Conservation (phyloP, 176 grass and related monocot species). For the Oryza meyeriana region DNA sequence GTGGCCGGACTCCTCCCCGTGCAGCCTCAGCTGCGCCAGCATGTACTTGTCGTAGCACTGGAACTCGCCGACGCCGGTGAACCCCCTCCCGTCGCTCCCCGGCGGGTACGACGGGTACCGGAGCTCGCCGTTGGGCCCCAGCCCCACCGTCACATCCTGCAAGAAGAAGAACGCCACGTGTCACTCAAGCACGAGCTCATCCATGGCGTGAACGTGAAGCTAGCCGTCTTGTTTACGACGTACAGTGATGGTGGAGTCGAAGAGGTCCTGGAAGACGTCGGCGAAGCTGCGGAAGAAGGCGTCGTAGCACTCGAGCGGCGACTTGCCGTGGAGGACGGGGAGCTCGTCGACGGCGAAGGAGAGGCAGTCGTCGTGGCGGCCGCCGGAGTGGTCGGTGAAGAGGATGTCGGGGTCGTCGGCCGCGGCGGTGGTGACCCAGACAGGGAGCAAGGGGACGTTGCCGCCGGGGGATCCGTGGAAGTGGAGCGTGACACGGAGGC, state of each 20-base stretch:
- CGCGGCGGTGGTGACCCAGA: constrained; percentile 44
- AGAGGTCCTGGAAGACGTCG: constrained; percentile 50
- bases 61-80: constrained; percentile 82
- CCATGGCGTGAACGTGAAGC: background rate
- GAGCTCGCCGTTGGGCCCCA: constrained; percentile 82
- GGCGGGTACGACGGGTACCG: constrained; percentile 81
- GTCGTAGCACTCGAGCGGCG: constrained; percentile 68
- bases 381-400: constrained; percentile 56
- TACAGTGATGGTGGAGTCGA: constrained; percentile 73
- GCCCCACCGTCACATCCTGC: constrained; percentile 73
- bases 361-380: constrained; percentile 50
- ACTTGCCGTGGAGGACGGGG: constrained; percentile 56
- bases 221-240: background rate
- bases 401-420: constrained; percentile 58
- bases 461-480: constrained; percentile 40
- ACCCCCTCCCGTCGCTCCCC: constrained; percentile 20
- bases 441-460: constrained; percentile 38
- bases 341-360: constrained; percentile 83
- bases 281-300: constrained; percentile 72
- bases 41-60: constrained; percentile 96
- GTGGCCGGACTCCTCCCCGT: constrained; percentile 36
- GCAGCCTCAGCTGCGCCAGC: constrained; percentile 39
- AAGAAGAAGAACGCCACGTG: background rate
- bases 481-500: constrained; percentile 61
- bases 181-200: background rate